Conservation (phyloP, 805 yeast genomes). For the Vanderwaltozyma tropicalis region DNA sequence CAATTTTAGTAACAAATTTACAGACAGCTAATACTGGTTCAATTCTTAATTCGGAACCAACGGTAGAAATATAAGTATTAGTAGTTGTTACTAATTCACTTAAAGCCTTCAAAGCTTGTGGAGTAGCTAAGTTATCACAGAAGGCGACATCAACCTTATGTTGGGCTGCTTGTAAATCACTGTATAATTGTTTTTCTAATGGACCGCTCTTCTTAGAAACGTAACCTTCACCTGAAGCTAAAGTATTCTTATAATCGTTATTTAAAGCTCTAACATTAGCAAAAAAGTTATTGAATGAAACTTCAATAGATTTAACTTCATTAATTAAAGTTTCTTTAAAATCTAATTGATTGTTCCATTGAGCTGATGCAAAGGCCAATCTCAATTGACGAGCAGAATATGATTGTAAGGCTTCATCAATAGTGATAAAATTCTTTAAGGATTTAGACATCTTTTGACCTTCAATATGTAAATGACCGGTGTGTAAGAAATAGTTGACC, state of each 20-base stretch:
- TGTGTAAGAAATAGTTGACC: conserved; percentile 94
- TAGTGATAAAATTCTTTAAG: conserved; percentile 88
- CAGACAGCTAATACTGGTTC: conserved; percentile 60
- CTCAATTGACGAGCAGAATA: conserved; percentile 77
- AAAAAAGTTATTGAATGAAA: conserved; percentile 72
- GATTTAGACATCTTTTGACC: conserved; percentile 98
- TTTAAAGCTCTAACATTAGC: conserved; percentile 75
- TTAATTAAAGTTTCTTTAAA: conserved; percentile 71
- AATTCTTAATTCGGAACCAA: conserved; percentile 41
- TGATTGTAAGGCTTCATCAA: conserved; percentile 71
- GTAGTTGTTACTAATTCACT: conserved; percentile 59
- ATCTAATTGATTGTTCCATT: conserved; percentile 89
- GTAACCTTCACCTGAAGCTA: conserved; percentile 26
- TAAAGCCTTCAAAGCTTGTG: conserved; percentile 55
- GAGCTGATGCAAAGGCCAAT: conserved; percentile 79
- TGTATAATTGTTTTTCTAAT: conserved; percentile 46
- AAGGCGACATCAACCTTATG: conserved; percentile 61
- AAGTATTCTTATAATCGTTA: conserved; percentile 44
- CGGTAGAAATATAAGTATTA: conserved; percentile 61
- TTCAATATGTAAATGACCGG: conserved; percentile 95
- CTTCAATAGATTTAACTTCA: conserved; percentile 71
- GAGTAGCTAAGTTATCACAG: conserved; percentile 81
- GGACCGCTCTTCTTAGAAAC: conserved; percentile 52
- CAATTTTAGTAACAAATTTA: conserved; percentile 58
- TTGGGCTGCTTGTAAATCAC: conserved; percentile 42